Conservation (phyloP, 2,329 filamentous ascomycete species). For the Cercospora citrullina region DNA sequence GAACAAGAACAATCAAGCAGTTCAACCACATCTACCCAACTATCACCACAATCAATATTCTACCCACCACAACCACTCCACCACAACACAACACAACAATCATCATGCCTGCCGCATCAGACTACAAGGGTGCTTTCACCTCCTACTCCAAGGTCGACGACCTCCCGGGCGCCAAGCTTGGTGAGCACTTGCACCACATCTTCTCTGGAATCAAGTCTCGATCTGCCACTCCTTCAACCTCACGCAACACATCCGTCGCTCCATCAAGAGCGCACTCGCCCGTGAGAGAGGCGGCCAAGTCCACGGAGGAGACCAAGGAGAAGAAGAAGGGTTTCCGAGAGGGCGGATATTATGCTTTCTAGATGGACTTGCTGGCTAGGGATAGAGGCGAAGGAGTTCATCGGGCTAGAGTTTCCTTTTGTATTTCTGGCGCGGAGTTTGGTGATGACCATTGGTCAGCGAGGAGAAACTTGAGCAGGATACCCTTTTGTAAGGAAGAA, state of each 20-base stretch:
- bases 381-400: not conserved
- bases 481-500: not conserved
- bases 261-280: not conserved
- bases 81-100: not conserved
- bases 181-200: constrained; percentile 13
- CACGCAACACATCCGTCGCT: constrained; percentile 6
- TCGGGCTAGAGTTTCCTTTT: too few species aligned
- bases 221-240: not conserved
- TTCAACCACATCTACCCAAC: not conserved
- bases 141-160: constrained; percentile 10
- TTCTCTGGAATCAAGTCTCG: constrained; percentile 11
- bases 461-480: not conserved
- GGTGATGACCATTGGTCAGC: not conserved
- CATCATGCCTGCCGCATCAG: constrained; percentile 7
- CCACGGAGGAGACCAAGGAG: not conserved
- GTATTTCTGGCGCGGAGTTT: not conserved
- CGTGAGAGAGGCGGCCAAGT: not conserved
- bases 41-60: not conserved
- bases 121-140: constrained; percentile 1
- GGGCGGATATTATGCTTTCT: not conserved
- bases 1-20: not conserved
- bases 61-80: not conserved
- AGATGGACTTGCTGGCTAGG: not conserved
- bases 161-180: constrained; percentile 7
- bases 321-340: not conserved